phyloP scores from a whole-genome alignment of 805 yeast species.

The Teunomyces kruisii region DNA sequence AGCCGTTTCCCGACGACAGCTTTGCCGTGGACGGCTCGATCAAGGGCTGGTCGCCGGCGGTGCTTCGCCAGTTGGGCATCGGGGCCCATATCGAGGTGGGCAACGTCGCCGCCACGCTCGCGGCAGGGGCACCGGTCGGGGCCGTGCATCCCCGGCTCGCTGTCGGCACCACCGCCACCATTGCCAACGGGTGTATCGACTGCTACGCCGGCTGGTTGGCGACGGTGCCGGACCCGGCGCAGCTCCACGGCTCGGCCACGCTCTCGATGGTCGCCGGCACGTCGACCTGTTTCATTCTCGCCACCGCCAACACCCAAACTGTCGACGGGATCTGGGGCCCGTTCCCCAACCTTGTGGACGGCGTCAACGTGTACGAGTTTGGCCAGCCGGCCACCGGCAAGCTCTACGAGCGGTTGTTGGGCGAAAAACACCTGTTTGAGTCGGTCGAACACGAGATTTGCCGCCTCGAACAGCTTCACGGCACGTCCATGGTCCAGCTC shows the following conservation, averaged over 20 bases:
- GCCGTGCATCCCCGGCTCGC: constrained; percentile 4
- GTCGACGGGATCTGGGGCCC: constrained; percentile 64
- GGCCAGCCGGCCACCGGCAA: constrained; percentile 63
- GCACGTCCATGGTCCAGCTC: constrained; percentile 20
- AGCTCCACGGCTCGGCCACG: neutral
- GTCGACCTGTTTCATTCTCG: constrained; percentile 52
- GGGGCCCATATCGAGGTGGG: constrained; percentile 26
- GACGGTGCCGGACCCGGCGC: constrained; percentile 10
- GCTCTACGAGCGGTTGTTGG: constrained; percentile 38
- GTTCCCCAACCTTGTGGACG: constrained; percentile 34
- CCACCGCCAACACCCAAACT: constrained; percentile 6
- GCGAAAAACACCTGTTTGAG: constrained; percentile 10
- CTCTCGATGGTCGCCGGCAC: constrained; percentile 62
- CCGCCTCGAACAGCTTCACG: constrained; percentile 17
- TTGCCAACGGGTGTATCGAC: constrained; percentile 55
- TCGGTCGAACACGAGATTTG: constrained; percentile 21
- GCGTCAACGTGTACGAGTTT: constrained; percentile 44
- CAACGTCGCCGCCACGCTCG: constrained; percentile 14
- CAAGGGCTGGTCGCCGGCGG: constrained; percentile 48
- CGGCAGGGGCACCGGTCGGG: constrained; percentile 15
- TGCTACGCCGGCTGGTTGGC: constrained; percentile 58
- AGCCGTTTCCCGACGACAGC: neutral
- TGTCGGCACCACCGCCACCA: constrained; percentile 11
- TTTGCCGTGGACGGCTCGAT: constrained; percentile 56
- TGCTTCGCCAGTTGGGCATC: constrained; percentile 23